These are phyloP conservation scores for Pelargonium fulgidum DNA, from an alignment of 441 rosid genomes.

Conservation along the genomic window DNA sequence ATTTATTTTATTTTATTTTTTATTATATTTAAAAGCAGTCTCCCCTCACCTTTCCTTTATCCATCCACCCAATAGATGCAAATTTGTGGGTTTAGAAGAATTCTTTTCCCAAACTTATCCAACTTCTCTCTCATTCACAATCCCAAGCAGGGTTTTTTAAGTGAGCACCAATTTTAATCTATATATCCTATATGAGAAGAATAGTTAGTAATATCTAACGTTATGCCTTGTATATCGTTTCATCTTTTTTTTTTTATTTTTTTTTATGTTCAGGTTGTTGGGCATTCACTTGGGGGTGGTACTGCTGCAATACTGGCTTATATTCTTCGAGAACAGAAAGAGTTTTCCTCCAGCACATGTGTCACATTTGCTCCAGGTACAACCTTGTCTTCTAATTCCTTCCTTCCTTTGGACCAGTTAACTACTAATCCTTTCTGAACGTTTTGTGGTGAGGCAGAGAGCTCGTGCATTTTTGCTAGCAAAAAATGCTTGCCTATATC, in stretches of 20 bases:
- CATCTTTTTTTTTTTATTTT: constrained; percentile 10
- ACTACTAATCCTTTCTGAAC: constrained; percentile 2
- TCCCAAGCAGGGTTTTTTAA: neutral
- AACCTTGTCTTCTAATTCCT: constrained; percentile 3
- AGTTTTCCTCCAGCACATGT: constrained; percentile 59
- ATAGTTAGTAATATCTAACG: neutral
- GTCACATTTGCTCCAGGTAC: constrained; percentile 92
- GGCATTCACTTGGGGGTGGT: constrained; percentile 97
- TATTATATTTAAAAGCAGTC: neutral
- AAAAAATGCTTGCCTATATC: neutral
- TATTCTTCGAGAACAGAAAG: constrained; percentile 69
- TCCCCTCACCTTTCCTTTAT: neutral
- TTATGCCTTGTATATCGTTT: neutral
- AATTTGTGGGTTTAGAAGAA: neutral
- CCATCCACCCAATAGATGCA: neutral
- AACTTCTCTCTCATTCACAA: neutral
- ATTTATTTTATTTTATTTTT: too few species aligned
- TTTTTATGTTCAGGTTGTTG: constrained; percentile 51
- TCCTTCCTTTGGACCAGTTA: neutral
- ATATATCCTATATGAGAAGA: neutral
- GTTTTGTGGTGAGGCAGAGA: neutral
- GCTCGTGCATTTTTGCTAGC: constrained; percentile 1
- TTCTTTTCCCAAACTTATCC: neutral
- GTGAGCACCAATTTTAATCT: neutral
- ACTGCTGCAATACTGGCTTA: constrained; percentile 74